A percentile compares a stretch with the other conserved stretches of the same genome.
Conservation (phyloP, 225 moss, liverwort and hornwort genomes). For the Pseudoscleropodium purum region DNA sequence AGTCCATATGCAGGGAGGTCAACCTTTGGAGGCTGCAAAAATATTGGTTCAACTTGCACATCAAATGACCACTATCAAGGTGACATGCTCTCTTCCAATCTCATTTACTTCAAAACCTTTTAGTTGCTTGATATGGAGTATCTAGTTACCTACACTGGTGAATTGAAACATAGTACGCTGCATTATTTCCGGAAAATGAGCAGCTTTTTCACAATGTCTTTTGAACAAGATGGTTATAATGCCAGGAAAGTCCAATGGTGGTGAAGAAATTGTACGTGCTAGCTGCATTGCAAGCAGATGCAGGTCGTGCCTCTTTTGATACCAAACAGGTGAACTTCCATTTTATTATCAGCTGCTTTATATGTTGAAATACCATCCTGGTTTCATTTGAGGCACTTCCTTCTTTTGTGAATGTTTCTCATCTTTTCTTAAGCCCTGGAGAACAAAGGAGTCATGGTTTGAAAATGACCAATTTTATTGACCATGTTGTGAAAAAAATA, state of each 20-base stretch:
- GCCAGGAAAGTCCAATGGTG: conserved; percentile 50
- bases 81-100: conserved; percentile 3
- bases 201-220: not conserved
- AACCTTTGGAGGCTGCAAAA: conserved; percentile 54
- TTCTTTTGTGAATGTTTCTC: not conserved
- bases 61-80: conserved; percentile 47
- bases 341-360: not conserved
- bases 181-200: not conserved
- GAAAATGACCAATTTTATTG: not conserved
- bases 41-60: conserved; percentile 57
- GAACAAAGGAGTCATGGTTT: not conserved
- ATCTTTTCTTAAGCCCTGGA: not conserved
- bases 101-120: not conserved
- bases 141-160: not conserved
- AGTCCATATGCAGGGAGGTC: conserved; percentile 57
- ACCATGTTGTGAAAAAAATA: not conserved
- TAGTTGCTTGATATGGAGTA: not conserved
- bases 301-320: conserved; percentile 41
- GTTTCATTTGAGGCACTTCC: not conserved
- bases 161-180: not conserved
- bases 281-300: conserved; percentile 75
- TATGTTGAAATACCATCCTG: not conserved
- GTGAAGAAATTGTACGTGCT: conserved; percentile 77
- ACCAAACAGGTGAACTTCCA: conserved; percentile 18
- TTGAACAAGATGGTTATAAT: not conserved